Evolutionary conservation across 208 protist genomes (phyloP).

Genomic region (Trypanosoma boissoni): DNA sequence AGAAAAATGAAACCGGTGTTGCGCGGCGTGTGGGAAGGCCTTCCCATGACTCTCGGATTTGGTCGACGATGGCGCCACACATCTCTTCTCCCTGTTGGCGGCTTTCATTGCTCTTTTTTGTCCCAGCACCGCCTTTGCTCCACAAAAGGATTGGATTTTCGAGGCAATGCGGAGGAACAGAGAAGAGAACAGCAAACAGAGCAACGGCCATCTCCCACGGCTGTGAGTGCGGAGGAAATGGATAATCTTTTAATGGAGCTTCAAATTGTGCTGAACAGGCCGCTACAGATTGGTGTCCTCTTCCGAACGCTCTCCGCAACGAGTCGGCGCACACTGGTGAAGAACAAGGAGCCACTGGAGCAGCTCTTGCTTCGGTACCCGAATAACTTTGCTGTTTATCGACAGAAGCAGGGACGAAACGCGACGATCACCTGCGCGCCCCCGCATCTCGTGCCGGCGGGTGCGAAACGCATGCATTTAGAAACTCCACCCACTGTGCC

Average conservation of each 20-base stretch:
- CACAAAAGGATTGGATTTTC: no score
- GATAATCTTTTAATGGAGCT: slow-evolving; percentile 30
- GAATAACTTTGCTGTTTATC: slow-evolving; percentile 41
- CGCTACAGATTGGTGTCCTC: slow-evolving; percentile 38
- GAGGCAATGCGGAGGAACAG: no score
- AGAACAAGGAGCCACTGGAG: slow-evolving; percentile 50
- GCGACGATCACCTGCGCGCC: slow-evolving; percentile 6
- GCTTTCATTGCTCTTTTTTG: no score
- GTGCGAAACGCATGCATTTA: slow-evolving; percentile 13
- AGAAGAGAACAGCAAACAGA: no score
- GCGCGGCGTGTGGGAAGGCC: no score
- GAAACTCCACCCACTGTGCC: slow-evolving; percentile 1
- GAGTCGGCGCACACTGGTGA: slow-evolving; percentile 29
- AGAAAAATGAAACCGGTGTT: not conserved
- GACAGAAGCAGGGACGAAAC: slow-evolving; percentile 23
- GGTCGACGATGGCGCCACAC: no score
- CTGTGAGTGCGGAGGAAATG: slow-evolving; percentile 15
- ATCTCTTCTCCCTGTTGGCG: no score
- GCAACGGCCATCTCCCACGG: not conserved
- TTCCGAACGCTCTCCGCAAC: slow-evolving; percentile 39
- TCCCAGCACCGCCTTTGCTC: no score
- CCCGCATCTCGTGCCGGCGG: slow-evolving; percentile 12
- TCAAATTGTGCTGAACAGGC: slow-evolving; percentile 19
- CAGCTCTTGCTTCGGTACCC: slow-evolving; percentile 55
- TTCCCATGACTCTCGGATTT: no score